A percentile compares a stretch with the other conserved stretches of the same genome.
These are phyloP conservation scores for Artemisia princeps DNA, from an alignment of 140 eudicot species.

Conservation along the genomic window DNA sequence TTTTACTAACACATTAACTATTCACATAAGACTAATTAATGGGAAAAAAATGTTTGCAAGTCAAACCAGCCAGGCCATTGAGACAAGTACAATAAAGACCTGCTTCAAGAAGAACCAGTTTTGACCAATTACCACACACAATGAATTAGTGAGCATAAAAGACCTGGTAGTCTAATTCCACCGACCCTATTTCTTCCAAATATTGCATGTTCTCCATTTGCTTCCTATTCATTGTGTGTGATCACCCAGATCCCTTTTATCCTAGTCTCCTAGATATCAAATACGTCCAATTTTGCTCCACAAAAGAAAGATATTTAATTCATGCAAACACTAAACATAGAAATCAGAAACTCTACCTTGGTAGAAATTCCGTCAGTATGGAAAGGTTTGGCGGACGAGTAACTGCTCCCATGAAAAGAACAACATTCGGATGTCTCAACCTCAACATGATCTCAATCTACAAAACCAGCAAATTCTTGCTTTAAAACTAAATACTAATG, in stretches of 20 bases:
- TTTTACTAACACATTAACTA: no score
- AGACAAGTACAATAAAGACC: no score
- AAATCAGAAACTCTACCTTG: slow-evolving; percentile 43
- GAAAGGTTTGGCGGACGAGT: slow-evolving; percentile 90
- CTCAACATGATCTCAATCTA: slow-evolving; percentile 93
- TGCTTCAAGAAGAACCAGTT: no score
- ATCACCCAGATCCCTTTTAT: slow-evolving; percentile 5
- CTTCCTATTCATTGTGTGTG: slow-evolving; percentile 17
- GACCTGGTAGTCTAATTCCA: not conserved
- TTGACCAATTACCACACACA: not conserved
- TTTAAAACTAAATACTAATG: not conserved
- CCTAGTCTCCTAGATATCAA: not conserved
- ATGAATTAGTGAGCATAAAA: not conserved
- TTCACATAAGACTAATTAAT: no score
- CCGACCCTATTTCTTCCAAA: not conserved
- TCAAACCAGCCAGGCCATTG: no score
- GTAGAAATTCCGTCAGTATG: slow-evolving; percentile 83
- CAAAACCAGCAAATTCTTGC: slow-evolving; percentile 23
- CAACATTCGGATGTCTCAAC: slow-evolving; percentile 94
- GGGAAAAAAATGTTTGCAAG: no score
- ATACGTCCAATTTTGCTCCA: not conserved
- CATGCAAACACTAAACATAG: not conserved
- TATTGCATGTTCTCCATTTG: not conserved
- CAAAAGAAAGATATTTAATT: not conserved
- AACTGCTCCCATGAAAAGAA: slow-evolving; percentile 99